Conservation (phyloP, 2,329 filamentous ascomycete genomes). For the Thelonectria blattea region DNA sequence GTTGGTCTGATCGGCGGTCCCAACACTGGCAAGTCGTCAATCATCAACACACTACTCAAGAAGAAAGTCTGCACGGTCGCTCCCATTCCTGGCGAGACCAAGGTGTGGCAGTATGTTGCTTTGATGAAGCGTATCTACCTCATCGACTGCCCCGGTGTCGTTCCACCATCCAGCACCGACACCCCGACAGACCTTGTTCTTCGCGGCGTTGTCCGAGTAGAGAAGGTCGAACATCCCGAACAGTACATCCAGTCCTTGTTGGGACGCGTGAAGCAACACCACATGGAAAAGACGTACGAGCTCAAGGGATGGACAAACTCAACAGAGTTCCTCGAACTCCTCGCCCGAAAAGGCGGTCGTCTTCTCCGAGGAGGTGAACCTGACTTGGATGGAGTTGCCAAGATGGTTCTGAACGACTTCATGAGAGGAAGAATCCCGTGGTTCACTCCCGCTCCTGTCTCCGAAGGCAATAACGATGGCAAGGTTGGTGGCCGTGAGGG, state of each 20-base stretch:
- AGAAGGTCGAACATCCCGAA: constrained; percentile 95
- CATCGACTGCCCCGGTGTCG: constrained; percentile 96
- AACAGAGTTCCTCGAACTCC: constrained; percentile 82
- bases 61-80: constrained; percentile 95
- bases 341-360: constrained; percentile 86
- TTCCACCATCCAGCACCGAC: constrained; percentile 85
- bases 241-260: constrained; percentile 92
- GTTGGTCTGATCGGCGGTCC: constrained; percentile 82
- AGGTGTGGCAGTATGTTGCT: constrained; percentile 97
- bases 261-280: constrained; percentile 78
- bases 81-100: constrained; percentile 94
- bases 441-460: constrained; percentile 82
- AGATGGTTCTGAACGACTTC: constrained; percentile 97
- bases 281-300: constrained; percentile 93
- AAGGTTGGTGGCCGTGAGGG: constrained; percentile 75
- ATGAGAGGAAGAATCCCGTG: constrained; percentile 94
- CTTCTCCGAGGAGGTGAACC: constrained; percentile 92
- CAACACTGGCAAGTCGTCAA: constrained; percentile 94
- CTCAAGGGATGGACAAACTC: constrained; percentile 78
- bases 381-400: constrained; percentile 92
- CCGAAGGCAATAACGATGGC: constrained; percentile 56
- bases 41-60: constrained; percentile 94
- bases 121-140: constrained; percentile 89
- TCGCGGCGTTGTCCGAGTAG: constrained; percentile 88
- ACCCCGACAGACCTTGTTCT: constrained; percentile 87